phyloP scores from a whole-genome alignment of 495 filamentous ascomycete species.

The Mycothermus thermophilus region DNA sequence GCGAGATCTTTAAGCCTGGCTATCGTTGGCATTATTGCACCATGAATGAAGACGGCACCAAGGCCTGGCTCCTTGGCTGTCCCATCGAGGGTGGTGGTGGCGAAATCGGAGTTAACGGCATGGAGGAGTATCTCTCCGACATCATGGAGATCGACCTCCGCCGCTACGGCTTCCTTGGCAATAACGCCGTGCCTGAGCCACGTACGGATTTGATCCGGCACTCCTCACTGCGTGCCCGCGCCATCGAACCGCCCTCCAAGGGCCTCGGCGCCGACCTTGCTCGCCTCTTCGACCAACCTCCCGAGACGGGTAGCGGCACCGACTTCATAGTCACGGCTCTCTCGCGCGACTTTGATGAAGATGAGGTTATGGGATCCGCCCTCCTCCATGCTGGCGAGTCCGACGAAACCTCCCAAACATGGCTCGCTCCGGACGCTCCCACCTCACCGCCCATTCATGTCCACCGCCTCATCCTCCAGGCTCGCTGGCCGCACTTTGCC shows the following conservation, averaged over 20 bases:
- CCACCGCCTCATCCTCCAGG: conserved; percentile 81
- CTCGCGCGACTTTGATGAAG: conserved; percentile 47
- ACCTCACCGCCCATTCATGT: conserved; percentile 85
- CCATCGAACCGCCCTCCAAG: conserved; percentile 36
- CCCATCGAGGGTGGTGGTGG: conserved; percentile 46
- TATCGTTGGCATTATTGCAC: conserved; percentile 98
- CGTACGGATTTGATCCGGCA: conserved; percentile 42
- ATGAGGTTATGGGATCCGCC: conserved; percentile 40
- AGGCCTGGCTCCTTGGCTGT: conserved; percentile 92
- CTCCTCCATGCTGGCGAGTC: conserved; percentile 26
- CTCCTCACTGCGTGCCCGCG: conserved; percentile 24
- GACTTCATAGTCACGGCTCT: conserved; percentile 80
- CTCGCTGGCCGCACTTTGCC: conserved; percentile 92
- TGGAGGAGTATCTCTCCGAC: conserved; percentile 85
- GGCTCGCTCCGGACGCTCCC: conserved; percentile 45
- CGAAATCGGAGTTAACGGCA: conserved; percentile 39
- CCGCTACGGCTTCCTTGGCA: conserved; percentile 73
- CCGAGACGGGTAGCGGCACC: conserved; percentile 63
- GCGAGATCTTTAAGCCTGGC: conserved; percentile 73
- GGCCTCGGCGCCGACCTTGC: conserved; percentile 73
- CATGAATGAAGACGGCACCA: conserved; percentile 81
- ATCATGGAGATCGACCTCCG: conserved; percentile 81
- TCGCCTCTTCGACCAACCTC: conserved; percentile 66
- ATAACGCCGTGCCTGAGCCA: conserved; percentile 49
- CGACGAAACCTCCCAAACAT: conserved; percentile 37